phyloP scores from a whole-genome alignment of 2,329 filamentous ascomycete species.

The Exophiala sp. region DNA sequence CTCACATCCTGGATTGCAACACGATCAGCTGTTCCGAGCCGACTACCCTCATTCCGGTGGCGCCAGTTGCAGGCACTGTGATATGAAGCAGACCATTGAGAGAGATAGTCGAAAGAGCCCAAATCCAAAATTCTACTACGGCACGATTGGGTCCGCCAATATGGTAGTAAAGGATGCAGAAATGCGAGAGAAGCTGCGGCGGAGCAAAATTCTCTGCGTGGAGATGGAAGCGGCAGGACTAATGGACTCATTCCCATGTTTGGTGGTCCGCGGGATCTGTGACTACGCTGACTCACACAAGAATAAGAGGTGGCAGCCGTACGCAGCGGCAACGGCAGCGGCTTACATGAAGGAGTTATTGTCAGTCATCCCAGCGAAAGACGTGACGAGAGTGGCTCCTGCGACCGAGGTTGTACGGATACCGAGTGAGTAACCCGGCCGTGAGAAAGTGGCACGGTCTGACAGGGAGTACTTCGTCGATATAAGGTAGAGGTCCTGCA shows the following conservation, averaged over 20 bases:
- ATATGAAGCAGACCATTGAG: not conserved
- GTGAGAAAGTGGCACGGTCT: too few relatives aligned
- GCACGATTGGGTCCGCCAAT: slow-evolving; percentile 31
- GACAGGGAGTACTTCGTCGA: too few relatives aligned
- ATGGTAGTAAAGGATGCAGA: slow-evolving; percentile 27
- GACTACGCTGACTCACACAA: slow-evolving; percentile 29
- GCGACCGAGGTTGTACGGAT: not conserved
- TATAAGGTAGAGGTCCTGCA: too few relatives aligned
- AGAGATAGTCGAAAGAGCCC: not conserved
- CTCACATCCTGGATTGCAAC: not conserved
- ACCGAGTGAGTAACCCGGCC: not conserved
- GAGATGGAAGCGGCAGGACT: slow-evolving; percentile 28
- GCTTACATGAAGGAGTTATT: slow-evolving; percentile 25
- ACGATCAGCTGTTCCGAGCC: slow-evolving; percentile 8
- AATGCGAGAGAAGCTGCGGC: slow-evolving; percentile 14
- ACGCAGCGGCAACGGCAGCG: slow-evolving; percentile 25
- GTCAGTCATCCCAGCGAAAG: not conserved
- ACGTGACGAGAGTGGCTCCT: not conserved
- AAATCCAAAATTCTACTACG: slow-evolving; percentile 27
- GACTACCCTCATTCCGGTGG: slow-evolving; percentile 3
- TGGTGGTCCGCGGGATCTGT: slow-evolving; percentile 28
- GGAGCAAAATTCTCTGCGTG: slow-evolving; percentile 7
- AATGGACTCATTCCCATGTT: slow-evolving; percentile 23
- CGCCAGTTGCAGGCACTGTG: not conserved
- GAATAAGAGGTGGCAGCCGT: slow-evolving; percentile 27